Percentiles rank a stretch among this genome's conserved stretches.
These are phyloP conservation scores for Pseudocercospora cruenta DNA, from an alignment of 2,329 filamentous ascomycete genomes.

Conservation along the genomic window DNA sequence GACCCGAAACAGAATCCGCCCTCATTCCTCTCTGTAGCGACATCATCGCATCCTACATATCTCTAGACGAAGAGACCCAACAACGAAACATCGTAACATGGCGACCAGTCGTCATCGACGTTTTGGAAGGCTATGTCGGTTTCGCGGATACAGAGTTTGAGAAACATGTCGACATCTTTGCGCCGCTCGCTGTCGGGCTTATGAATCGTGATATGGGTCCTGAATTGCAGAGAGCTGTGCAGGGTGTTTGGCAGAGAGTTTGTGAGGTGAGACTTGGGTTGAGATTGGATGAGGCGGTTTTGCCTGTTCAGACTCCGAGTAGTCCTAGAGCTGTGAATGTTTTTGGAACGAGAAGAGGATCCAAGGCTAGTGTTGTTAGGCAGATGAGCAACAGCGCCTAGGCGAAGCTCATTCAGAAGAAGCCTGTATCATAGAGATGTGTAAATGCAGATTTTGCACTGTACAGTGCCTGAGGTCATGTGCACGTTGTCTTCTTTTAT, in stretches of 20 bases:
- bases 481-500: too few relatives aligned
- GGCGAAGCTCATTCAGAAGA: neutral
- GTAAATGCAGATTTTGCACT: too few relatives aligned
- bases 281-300: conserved; percentile 31
- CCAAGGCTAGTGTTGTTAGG: conserved; percentile 20
- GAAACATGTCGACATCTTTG: conserved; percentile 79
- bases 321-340: conserved; percentile 31
- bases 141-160: conserved; percentile 82
- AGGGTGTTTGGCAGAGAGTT: conserved; percentile 76
- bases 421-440: too few relatives aligned
- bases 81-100: conserved; percentile 96
- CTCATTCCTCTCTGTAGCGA: conserved; percentile 94
- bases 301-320: conserved; percentile 16
- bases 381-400: neutral
- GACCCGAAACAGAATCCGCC: conserved; percentile 84
- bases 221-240: conserved; percentile 77
- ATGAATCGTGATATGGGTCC: conserved; percentile 72
- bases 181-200: conserved; percentile 81
- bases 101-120: conserved; percentile 95
- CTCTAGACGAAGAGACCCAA: conserved; percentile 92
- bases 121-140: conserved; percentile 86
- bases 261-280: conserved; percentile 71
- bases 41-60: conserved; percentile 83
- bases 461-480: too few relatives aligned
- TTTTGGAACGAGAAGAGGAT: conserved; percentile 32